Conservation (phyloP, 768 basidiomycete genomes). For the Lactarius psammicola region DNA sequence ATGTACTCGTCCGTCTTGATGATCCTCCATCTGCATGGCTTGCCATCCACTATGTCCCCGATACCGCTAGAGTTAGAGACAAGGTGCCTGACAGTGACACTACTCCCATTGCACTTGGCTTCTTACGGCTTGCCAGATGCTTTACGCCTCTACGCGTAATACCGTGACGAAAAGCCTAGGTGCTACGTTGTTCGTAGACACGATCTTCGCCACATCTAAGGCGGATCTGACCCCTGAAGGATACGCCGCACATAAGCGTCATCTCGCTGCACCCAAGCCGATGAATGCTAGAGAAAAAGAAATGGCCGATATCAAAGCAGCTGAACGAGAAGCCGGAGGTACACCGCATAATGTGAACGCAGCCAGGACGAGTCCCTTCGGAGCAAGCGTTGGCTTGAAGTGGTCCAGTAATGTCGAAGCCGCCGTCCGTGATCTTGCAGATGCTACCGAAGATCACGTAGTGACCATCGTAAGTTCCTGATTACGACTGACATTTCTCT, state of each 20-base stretch:
- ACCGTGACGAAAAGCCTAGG: constrained; percentile 72
- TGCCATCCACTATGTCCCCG: constrained; percentile 78
- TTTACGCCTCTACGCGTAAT: constrained; percentile 78
- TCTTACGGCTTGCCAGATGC: constrained; percentile 54
- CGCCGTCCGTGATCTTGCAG: constrained; percentile 59
- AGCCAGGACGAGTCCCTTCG: constrained; percentile 54
- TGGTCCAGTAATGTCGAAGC: constrained; percentile 68
- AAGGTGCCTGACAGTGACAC: constrained; percentile 50
- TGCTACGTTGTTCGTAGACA: constrained; percentile 66
- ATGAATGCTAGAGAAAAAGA: constrained; percentile 82
- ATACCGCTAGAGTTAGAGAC: constrained; percentile 72
- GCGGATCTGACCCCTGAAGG: constrained; percentile 63
- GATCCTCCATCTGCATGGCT: constrained; percentile 65
- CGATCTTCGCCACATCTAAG: constrained; percentile 76
- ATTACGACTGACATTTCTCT: background rate
- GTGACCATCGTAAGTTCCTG: constrained; percentile 59
- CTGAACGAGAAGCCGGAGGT: constrained; percentile 60
- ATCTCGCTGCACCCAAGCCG: constrained; percentile 75
- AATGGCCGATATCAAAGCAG: constrained; percentile 69
- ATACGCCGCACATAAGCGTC: constrained; percentile 70
- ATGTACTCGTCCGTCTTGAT: constrained; percentile 68
- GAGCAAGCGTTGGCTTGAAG: constrained; percentile 57
- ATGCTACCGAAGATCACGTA: constrained; percentile 48
- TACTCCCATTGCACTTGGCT: background rate
- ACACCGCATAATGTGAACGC: constrained; percentile 58